A percentile compares a stretch with the other conserved stretches of the same genome.
These are phyloP conservation scores for Turritis glabra DNA, from an alignment of 345 rosid species.

Conservation along the genomic window DNA sequence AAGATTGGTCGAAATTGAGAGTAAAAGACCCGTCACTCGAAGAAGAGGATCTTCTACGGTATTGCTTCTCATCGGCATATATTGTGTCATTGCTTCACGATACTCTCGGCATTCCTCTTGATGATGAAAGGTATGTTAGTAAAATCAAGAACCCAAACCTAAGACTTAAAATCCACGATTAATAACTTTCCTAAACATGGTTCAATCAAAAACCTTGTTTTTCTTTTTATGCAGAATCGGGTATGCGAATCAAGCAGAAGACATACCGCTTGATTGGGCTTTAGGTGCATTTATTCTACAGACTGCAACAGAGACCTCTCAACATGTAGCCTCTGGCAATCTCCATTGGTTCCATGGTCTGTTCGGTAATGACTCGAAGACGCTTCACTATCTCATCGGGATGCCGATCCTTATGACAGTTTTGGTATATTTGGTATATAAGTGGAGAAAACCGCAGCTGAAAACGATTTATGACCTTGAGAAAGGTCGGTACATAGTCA, in stretches of 20 bases:
- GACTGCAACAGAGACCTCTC: conserved; percentile 39
- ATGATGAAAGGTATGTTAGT: conserved; percentile 46
- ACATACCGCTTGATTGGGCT: conserved; percentile 88
- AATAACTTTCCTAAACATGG: neutral
- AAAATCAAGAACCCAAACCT: neutral
- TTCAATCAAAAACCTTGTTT: neutral
- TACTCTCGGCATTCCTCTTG: conserved; percentile 64
- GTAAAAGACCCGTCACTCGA: conserved; percentile 57
- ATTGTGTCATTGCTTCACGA: conserved; percentile 91
- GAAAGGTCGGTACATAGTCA: conserved; percentile 84
- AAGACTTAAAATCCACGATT: neutral
- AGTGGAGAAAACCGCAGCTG: conserved; percentile 80
- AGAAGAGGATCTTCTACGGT: conserved; percentile 71
- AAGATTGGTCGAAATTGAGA: conserved; percentile 79
- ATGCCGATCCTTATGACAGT: conserved; percentile 49
- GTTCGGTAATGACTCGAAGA: conserved; percentile 52
- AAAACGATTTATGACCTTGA: conserved; percentile 86
- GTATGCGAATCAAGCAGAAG: conserved; percentile 68
- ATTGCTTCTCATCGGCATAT: conserved; percentile 95
- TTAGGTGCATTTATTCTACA: conserved; percentile 87
- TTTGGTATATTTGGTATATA: conserved; percentile 59
- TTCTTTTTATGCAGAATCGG: conserved; percentile 45
- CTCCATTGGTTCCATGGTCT: conserved; percentile 50
- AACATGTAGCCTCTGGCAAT: conserved; percentile 31
- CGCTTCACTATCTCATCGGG: conserved; percentile 46